phyloP scores from a whole-genome alignment of 176 grass and related monocot genomes.

The Eleusine coracana region DNA sequence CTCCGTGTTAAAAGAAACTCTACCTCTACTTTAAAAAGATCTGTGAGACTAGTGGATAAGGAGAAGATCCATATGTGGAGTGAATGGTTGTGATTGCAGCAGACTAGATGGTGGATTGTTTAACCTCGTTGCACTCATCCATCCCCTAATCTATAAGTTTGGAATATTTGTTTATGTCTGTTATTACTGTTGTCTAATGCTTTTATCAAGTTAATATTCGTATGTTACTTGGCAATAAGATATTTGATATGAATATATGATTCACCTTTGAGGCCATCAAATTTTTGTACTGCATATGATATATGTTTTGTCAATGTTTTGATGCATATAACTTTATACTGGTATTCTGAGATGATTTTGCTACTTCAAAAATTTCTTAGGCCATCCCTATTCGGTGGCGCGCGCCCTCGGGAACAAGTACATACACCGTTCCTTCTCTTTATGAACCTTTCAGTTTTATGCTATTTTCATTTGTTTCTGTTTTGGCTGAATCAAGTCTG shows the following conservation, averaged over 20 bases:
- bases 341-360: constrained; percentile 32
- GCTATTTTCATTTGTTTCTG: not conserved
- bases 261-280: not conserved
- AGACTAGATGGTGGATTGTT: constrained; percentile 20
- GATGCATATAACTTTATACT: not conserved
- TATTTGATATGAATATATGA: constrained; percentile 10
- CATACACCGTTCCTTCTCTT: constrained; percentile 16
- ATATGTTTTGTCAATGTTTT: constrained; percentile 4
- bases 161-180: not conserved
- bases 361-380: constrained; percentile 43
- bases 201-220: constrained; percentile 20
- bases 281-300: not conserved
- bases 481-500: constrained; percentile 20
- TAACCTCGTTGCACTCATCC: not conserved
- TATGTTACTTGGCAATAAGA: not conserved
- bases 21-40: not conserved
- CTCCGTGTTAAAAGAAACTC: not conserved
- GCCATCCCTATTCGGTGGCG: constrained; percentile 83
- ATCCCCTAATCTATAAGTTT: not conserved
- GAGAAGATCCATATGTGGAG: not conserved
- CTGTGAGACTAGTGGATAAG: not conserved
- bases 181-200: not conserved
- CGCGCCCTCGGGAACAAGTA: constrained; percentile 90
- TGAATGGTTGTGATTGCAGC: not conserved
- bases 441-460: not conserved